Evolutionary conservation across 768 basidiomycete genomes (phyloP).

Genomic region (Tylopilus plumbeoviolaceoides): DNA sequence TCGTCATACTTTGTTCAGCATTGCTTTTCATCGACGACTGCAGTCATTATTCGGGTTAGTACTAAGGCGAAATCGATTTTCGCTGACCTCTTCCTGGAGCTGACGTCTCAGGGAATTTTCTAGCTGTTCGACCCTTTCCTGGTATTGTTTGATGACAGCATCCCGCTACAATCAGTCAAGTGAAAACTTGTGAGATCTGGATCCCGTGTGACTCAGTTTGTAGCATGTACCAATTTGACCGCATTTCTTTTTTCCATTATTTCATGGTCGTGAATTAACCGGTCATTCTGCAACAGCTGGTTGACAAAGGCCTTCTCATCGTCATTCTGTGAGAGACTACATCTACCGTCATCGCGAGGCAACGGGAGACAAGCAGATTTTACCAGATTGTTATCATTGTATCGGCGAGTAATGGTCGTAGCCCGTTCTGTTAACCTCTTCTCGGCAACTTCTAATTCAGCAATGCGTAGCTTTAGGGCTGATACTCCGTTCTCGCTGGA

Average conservation of each 20-base stretch:
- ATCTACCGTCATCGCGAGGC: slow-evolving; percentile 13
- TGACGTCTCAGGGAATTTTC: slow-evolving; percentile 45
- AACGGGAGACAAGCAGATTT: slow-evolving; percentile 13
- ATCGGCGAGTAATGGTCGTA: slow-evolving; percentile 33
- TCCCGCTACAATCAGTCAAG: slow-evolving; percentile 41
- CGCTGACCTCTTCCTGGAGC: slow-evolving; percentile 34
- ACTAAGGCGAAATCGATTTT: slow-evolving; percentile 10
- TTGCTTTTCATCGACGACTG: slow-evolving; percentile 14
- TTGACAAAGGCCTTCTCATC: slow-evolving; percentile 48
- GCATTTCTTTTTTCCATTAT: slow-evolving; percentile 54
- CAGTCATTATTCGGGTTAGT: slow-evolving; percentile 12
- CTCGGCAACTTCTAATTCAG: slow-evolving; percentile 28
- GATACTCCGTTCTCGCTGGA: slow-evolving; percentile 26
- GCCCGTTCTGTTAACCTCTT: slow-evolving; percentile 27
- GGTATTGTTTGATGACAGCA: slow-evolving; percentile 40
- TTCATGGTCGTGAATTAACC: slow-evolving; percentile 49
- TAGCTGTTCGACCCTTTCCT: slow-evolving; percentile 41
- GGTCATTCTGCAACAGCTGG: slow-evolving; percentile 40
- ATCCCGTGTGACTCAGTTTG: background rate
- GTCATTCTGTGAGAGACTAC: slow-evolving; percentile 37
- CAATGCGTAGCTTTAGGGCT: slow-evolving; percentile 18
- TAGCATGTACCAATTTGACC: slow-evolving; percentile 43
- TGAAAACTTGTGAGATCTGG: slow-evolving; percentile 7
- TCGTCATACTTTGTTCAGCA: slow-evolving; percentile 11
- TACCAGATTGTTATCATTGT: slow-evolving; percentile 48